A percentile compares a stretch with the other conserved stretches of the same genome.
phyloP scores from a whole-genome alignment of 176 grass and related monocot species.

The Phragmites australis region DNA sequence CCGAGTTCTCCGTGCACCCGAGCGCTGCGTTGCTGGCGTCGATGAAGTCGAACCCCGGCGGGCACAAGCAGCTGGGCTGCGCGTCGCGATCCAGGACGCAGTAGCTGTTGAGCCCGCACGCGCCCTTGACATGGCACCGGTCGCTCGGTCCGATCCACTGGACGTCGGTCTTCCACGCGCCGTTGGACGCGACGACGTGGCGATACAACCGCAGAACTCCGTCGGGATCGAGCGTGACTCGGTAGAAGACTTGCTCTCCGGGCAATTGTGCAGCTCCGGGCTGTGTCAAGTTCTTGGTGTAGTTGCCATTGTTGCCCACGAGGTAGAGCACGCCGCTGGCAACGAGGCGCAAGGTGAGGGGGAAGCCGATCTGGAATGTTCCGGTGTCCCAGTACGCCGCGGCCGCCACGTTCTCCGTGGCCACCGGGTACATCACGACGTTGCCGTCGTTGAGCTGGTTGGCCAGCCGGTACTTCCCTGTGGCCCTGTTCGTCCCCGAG shows the following conservation, averaged over 20 bases:
- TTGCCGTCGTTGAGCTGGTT: slow-evolving; percentile 41
- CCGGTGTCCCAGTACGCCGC: slow-evolving; percentile 42
- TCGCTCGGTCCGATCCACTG: slow-evolving; percentile 32
- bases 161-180: not conserved
- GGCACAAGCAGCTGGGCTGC: slow-evolving; percentile 42
- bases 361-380: slow-evolving; percentile 43
- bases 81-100: not conserved
- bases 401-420: slow-evolving; percentile 6
- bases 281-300: slow-evolving; percentile 31
- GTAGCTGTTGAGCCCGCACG: slow-evolving; percentile 45
- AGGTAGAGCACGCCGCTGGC: slow-evolving; percentile 36
- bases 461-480: slow-evolving; percentile 26
- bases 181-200: slow-evolving; percentile 10
- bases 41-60: slow-evolving; percentile 21
- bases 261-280: not conserved
- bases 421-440: slow-evolving; percentile 40
- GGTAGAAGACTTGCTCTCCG: not conserved
- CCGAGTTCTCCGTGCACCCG: not conserved
- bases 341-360: slow-evolving; percentile 24
- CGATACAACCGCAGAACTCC: slow-evolving; percentile 21
- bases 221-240: slow-evolving; percentile 24
- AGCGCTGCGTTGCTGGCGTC: not conserved
- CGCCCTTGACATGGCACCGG: slow-evolving; percentile 42
- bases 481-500: not conserved
- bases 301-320: slow-evolving; percentile 10